Base-by-base conservation (phyloP, 2,329 filamentous ascomycete genomes). In the Fusarium vanettenii region DNA sequence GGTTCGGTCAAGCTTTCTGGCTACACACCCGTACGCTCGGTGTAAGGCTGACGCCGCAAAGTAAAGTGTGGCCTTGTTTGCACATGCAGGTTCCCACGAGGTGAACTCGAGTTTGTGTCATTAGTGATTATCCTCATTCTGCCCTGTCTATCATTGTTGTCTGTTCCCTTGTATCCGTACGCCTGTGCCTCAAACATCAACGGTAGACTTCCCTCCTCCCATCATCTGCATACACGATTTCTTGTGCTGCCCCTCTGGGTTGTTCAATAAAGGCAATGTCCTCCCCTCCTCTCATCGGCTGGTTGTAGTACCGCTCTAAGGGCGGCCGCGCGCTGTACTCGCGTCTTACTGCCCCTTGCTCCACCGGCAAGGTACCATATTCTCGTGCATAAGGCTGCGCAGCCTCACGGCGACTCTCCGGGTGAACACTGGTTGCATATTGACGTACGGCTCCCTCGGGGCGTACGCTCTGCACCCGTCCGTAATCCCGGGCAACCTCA, bases 161-260 rank as follows among this genome's bases (percentile, higher is more conserved):
- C 33, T 20, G 43, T 25, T 16, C 11, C 9, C 27, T 29, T 52
- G 48, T 31, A 18, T 59, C 37, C 16, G 20, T 59, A 22, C 27
- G 43, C 39, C 27, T 43, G 37, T 16, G 29, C 52, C 41, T 11
- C 25, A 59, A 41, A 31, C 10, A 16, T 77, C 56, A 85, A 60
- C 81, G 81, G 67, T 85, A 85, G 20, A 82, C 70, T 43, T 82
- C 81, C 68, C 82, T 80, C 60, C 82, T 79, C 13, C 66, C 80
- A 70, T 85, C 83, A 45, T 87, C 84, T n/a, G 83, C 76, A 71
- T 88, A 89, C 22, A 86, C 81, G 29, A 87, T 82, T 39, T 87
- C 86, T 55, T 85, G 85, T 16, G 82, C 80, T 29, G 81, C 79
- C 57, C 81, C 82, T 61, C 82, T 81, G 18, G 86, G 85, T 55